These are phyloP conservation scores for Ceratobasidium sp. DNA, from an alignment of 1,284 basidiomycete species.

Conservation along the genomic window DNA sequence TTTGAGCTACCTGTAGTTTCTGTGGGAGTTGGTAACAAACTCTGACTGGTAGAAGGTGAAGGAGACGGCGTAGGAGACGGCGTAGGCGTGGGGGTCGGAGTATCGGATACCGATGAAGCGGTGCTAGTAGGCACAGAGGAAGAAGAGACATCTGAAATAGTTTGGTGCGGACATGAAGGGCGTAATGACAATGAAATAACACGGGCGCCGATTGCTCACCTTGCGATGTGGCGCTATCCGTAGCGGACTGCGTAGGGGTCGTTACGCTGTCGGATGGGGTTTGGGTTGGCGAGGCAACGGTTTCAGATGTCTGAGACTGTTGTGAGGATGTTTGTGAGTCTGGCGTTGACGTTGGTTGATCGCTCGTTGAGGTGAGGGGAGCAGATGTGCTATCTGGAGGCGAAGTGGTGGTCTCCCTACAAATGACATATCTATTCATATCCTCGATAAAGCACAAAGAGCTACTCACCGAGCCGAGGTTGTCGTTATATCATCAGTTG, in stretches of 20 bases:
- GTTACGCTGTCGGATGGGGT: not conserved
- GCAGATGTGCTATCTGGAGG: not conserved
- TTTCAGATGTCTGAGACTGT: slow-evolving; percentile 10
- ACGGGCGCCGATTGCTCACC: slow-evolving; percentile 16
- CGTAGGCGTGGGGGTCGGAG: slow-evolving; percentile 4
- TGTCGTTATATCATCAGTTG: not conserved
- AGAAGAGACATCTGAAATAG: not conserved
- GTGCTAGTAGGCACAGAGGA: not conserved
- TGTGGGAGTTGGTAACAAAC: slow-evolving; percentile 6
- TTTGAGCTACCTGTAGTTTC: slow-evolving; percentile 13
- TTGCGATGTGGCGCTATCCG: slow-evolving; percentile 12
- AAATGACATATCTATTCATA: not conserved
- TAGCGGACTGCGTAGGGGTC: slow-evolving; percentile 4
- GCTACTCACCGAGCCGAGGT: slow-evolving; percentile 14
- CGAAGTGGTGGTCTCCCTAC: slow-evolving; percentile 18
- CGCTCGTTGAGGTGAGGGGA: slow-evolving; percentile 7
- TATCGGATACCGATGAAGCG: slow-evolving; percentile 21
- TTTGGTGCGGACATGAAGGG: not conserved
- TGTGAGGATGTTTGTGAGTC: slow-evolving; percentile 19
- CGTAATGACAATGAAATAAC: not conserved
- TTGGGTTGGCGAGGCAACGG: not conserved
- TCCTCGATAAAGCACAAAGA: not conserved
- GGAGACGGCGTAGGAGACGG: slow-evolving; percentile 12
- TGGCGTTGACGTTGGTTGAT: slow-evolving; percentile 14
- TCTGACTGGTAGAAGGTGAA: not conserved